Percentiles rank a stretch among this genome's conserved stretches.
phyloP scores from a whole-genome alignment of 2,329 filamentous ascomycete species.

The Penicillium sp. region DNA sequence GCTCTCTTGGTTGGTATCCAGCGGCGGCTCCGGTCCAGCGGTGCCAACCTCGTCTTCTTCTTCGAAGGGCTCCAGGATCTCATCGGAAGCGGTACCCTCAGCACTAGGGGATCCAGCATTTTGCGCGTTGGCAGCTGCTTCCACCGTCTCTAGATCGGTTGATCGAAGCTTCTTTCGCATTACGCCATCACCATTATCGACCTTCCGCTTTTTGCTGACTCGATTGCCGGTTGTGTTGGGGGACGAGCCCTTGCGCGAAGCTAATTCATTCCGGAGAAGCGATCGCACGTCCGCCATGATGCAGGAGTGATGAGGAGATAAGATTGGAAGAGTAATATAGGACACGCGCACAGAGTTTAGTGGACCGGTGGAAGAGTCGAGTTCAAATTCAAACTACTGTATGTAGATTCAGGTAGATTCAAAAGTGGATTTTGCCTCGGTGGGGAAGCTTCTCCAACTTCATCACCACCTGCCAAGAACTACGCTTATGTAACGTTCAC shows the following conservation, averaged over 20 bases:
- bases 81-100: constrained; percentile 30
- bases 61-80: constrained; percentile 31
- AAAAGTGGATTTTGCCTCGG: constrained; percentile 24
- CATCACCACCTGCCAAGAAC: background rate
- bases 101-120: constrained; percentile 25
- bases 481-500: background rate
- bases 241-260: constrained; percentile 71
- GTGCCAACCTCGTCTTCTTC: constrained; percentile 26
- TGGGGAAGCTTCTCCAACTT: constrained; percentile 21
- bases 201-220: constrained; percentile 60
- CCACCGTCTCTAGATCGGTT: constrained; percentile 35
- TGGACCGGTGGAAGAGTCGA: background rate
- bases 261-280: constrained; percentile 76
- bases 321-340: background rate
- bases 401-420: constrained; percentile 17
- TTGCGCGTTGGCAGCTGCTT: constrained; percentile 38
- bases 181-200: constrained; percentile 45
- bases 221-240: constrained; percentile 39
- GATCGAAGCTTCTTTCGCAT: constrained; percentile 51
- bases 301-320: background rate
- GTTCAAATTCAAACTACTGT: constrained; percentile 6
- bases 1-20: constrained; percentile 16
- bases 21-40: constrained; percentile 27
- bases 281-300: constrained; percentile 79
- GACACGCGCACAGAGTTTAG: background rate